Conservation (phyloP, 352 stramenopile species). For the Plasmopara muralis region DNA sequence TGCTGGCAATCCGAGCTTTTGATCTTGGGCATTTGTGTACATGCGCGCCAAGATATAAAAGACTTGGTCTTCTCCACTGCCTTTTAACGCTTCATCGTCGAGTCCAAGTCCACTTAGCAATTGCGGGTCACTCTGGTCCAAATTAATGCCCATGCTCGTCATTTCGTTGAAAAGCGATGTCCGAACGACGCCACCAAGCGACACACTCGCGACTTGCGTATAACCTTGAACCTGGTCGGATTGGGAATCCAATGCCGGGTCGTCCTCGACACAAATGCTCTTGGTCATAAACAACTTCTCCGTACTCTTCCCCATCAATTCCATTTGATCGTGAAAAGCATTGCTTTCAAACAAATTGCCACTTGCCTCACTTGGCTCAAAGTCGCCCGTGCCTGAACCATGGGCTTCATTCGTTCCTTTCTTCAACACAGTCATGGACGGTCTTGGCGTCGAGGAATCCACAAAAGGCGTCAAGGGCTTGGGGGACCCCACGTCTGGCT, state of each 20-base stretch:
- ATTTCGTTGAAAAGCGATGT: slow-evolving; percentile 63
- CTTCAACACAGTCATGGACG: slow-evolving; percentile 68
- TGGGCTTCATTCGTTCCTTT: slow-evolving; percentile 37
- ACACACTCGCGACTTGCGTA: slow-evolving; percentile 13
- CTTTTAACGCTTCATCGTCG: slow-evolving; percentile 5
- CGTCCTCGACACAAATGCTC: slow-evolving; percentile 22
- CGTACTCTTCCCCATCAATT: slow-evolving; percentile 29
- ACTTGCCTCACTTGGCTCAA: slow-evolving; percentile 18
- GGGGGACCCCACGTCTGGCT: slow-evolving; percentile 29
- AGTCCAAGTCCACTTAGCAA: slow-evolving; percentile 43
- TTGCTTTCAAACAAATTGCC: slow-evolving; percentile 72
- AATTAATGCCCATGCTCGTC: slow-evolving; percentile 68
- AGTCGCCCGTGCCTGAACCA: slow-evolving; percentile 3
- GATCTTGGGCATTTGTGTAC: slow-evolving; percentile 58
- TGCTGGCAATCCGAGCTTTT: slow-evolving; percentile 71
- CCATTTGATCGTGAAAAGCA: slow-evolving; percentile 67
- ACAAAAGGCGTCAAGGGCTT: slow-evolving; percentile 32
- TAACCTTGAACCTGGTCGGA: slow-evolving; percentile 17
- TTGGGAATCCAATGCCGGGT: slow-evolving; percentile 23
- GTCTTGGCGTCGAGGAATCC: slow-evolving; percentile 31
- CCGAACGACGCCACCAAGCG: slow-evolving; percentile 29
- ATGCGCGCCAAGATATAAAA: slow-evolving; percentile 77
- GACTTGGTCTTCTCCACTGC: slow-evolving; percentile 62
- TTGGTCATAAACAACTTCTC: slow-evolving; percentile 39
- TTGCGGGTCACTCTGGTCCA: slow-evolving; percentile 35